phyloP scores from a whole-genome alignment of 78 protist species.

The Dictyostelium purpureum region DNA sequence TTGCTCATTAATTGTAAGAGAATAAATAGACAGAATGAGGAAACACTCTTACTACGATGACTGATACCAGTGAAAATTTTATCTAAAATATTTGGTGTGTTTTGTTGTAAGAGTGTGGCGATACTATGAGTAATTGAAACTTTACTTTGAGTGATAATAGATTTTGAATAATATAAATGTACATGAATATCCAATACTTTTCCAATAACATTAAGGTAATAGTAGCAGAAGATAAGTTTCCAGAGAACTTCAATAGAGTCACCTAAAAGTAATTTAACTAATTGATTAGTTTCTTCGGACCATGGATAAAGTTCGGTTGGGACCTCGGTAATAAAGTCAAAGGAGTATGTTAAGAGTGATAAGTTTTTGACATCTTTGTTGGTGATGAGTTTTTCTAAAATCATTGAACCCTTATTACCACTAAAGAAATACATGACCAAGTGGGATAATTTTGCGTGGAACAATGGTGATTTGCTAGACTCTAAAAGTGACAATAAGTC shows the following conservation, averaged over 20 bases:
- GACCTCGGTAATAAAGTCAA: constrained; percentile 19
- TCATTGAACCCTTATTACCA: constrained; percentile 52
- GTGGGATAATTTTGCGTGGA: constrained; percentile 39
- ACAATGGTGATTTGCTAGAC: constrained; percentile 17
- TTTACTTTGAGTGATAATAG: constrained; percentile 28
- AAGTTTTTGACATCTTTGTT: constrained; percentile 44
- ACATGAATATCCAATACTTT: constrained; percentile 70
- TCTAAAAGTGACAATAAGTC: constrained; percentile 8
- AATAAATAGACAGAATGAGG: constrained; percentile 36
- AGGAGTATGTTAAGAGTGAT: constrained; percentile 15
- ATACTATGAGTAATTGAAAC: constrained; percentile 57
- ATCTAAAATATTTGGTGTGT: constrained; percentile 62
- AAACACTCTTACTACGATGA: constrained; percentile 36
- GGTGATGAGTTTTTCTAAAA: constrained; percentile 9
- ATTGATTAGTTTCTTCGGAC: constrained; percentile 38
- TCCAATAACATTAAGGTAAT: constrained; percentile 40
- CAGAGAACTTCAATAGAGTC: constrained; percentile 12
- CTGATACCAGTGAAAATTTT: constrained; percentile 57
- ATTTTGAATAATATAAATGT: constrained; percentile 52
- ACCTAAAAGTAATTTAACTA: constrained; percentile 16
- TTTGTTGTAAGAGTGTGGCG: constrained; percentile 39
- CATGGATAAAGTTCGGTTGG: constrained; percentile 59
- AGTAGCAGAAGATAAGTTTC: constrained; percentile 35
- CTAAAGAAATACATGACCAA: constrained; percentile 26
- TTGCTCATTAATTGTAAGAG: constrained; percentile 51